Base-by-base conservation (phyloP, 192 early-diverging fungal species). In the Coemansia sp. region DNA sequence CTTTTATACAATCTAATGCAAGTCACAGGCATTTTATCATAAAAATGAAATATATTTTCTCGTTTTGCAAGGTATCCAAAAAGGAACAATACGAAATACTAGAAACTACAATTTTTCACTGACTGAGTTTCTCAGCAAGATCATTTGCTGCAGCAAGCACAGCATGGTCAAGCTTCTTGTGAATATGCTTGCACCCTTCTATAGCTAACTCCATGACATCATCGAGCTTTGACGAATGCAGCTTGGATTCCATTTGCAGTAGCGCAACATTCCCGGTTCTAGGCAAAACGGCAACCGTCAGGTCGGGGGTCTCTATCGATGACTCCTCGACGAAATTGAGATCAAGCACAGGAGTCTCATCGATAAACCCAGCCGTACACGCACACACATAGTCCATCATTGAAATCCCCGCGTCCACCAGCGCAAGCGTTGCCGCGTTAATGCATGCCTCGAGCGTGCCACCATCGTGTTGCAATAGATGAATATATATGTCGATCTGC, bases 401-500 rank as follows among this genome's bases (percentile, higher is more conserved):
- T 52, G 90, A 84, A 35, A 93, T 87, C 35, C 89, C 91, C 29
- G 92, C 92, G 64, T 94, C 90, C 8, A 93, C 85, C 45, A 94
- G 67, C 2, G 92, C 92, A 83, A 94, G 69, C 9, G 90, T 94
- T 2, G 92, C 86, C 23, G 92, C 92, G 69, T 94, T 94, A 34
- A 93, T 91, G 61, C 89, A 93, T 3, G 89, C 81, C 57, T 91
- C 89, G 31, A 92, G 73, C 34, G 71, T 83, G 58, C 94, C 95
- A 40, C 97, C 97, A 64, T 99, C 97, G 61, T 90, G 85, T 70
- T 99, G 97, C 64, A 99, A 81, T 16, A 97, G 73, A 69, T 99
- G 95, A 28, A 97, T 68, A 66, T 91, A 93, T 40, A 99, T 91
- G 51, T 92, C 91, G 62, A 99, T 96, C 77, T 97, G 92, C 23